phyloP scores from a whole-genome alignment of 2,329 filamentous ascomycete species.

The Penicillium frequentans region DNA sequence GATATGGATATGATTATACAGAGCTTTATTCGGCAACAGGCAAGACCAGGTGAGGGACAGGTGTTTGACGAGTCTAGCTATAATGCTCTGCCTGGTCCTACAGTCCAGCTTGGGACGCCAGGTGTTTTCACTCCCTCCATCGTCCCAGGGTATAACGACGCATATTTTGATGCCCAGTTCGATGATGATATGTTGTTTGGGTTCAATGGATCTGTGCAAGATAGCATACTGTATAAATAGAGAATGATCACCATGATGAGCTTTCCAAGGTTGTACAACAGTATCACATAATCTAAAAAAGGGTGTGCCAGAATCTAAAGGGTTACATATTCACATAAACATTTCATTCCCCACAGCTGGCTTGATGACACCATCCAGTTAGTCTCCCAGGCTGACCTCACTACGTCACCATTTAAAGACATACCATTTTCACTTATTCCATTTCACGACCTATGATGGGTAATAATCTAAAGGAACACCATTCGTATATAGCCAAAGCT shows the following conservation, averaged over 20 bases:
- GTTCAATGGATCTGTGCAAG: slow-evolving; percentile 30
- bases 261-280: not conserved
- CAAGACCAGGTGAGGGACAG: slow-evolving; percentile 7
- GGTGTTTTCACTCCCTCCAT: not conserved
- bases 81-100: not conserved
- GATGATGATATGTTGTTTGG: slow-evolving; percentile 36
- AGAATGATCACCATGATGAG: not conserved
- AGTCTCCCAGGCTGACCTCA: too few relatives aligned
- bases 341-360: too few relatives aligned
- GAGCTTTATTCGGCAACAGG: slow-evolving; percentile 40
- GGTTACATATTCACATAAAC: too few relatives aligned
- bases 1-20: slow-evolving; percentile 46
- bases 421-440: too few relatives aligned
- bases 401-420: too few relatives aligned
- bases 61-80: not conserved
- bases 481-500: too few relatives aligned
- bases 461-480: too few relatives aligned
- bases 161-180: slow-evolving; percentile 1
- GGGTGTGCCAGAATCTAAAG: accelerated
- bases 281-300: too few relatives aligned
- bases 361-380: too few relatives aligned
- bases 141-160: slow-evolving; percentile 1
- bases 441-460: too few relatives aligned
- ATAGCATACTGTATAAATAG: slow-evolving; percentile 2
- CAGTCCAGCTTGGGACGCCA: not conserved